phyloP scores from a whole-genome alignment of 2,329 filamentous ascomycete genomes.

The Aspergillus quadrilineatus region DNA sequence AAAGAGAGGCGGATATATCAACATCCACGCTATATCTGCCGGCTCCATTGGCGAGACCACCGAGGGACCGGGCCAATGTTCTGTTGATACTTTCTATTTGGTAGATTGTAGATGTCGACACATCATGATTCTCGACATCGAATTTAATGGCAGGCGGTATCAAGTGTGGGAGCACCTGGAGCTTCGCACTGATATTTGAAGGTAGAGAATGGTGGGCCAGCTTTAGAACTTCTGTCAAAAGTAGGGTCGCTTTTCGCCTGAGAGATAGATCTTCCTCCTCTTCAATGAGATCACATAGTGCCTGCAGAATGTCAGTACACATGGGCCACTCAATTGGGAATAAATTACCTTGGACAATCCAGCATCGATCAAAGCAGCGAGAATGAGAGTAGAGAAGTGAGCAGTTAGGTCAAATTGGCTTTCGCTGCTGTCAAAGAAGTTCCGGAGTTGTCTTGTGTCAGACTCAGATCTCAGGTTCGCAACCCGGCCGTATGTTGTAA shows the following conservation, averaged over 20 bases:
- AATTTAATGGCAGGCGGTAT: conserved; percentile 75
- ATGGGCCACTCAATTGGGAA: background rate
- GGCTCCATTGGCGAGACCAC: conserved; percentile 35
- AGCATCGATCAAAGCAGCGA: conserved; percentile 80
- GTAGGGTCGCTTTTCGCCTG: conserved; percentile 82
- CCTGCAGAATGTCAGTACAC: conserved; percentile 32
- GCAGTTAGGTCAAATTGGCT: conserved; percentile 71
- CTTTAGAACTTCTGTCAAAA: conserved; percentile 89
- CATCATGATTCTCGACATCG: conserved; percentile 68
- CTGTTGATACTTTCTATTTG: conserved; percentile 97
- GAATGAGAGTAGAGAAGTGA: conserved; percentile 85
- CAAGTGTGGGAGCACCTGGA: conserved; percentile 85
- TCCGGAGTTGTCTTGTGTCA: conserved; percentile 51
- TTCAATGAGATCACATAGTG: conserved; percentile 51
- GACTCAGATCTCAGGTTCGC: conserved; percentile 71
- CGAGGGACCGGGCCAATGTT: conserved; percentile 77
- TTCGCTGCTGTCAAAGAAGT: conserved; percentile 68
- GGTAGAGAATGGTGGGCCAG: conserved; percentile 84
- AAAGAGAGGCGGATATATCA: conserved; percentile 45
- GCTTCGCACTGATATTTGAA: conserved; percentile 72
- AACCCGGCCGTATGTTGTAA: conserved; percentile 96
- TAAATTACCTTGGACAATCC: conserved; percentile 63
- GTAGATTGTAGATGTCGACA: conserved; percentile 87
- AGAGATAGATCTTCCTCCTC: conserved; percentile 54
- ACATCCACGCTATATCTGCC: conserved; percentile 45